Evolutionary conservation across 2,329 filamentous ascomycete genomes (phyloP), one percentile per base, ranked within the genome.

Genomic region (Fusarium brevicatenulatum): DNA sequence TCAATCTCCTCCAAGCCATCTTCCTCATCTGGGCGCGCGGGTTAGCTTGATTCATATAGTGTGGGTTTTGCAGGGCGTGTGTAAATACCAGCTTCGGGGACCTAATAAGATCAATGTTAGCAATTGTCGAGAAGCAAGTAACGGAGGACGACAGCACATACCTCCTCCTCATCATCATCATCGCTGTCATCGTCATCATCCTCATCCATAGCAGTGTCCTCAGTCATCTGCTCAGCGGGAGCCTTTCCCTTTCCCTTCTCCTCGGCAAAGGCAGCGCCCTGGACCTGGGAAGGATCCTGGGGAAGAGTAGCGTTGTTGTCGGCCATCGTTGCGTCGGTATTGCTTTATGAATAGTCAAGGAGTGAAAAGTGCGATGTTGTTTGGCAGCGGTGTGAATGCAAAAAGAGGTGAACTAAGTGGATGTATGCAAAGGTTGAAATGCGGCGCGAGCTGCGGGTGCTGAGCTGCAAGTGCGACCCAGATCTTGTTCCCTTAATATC

Each of bases 1-100:
- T 97, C 94, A 82, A 99, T 98, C 84, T 95, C 95, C 81, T 97
- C 93, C 87, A 97, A 90, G 83, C 93, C 92, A 79, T 95, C 94
- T 49, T 93, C 92, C 59, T 93, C 50, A 54, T 54, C 93, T 76
- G 92, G 91, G 63, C 69, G 76, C 56, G 25, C 63, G 72, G 65
- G 76, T 82, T 77, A 81, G 78, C 69, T 68, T 49, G 55, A 55
- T 72, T 67, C 61, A 66, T 50, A 49, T 50, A 49, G 36, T 69
- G 50, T 50, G 19, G 56, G 52, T 63, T 52, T 23, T 62, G 23
- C 43, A 37, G 42, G 39, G 39, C 53, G 40, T 56, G 63, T 50
- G 69, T 63, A 73, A 72, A 74, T 78, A 81, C 79, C 77, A 66
- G 77, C 64, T 58, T 80, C 80, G 50, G 67, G 78, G 52, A 73